These are phyloP conservation scores for Ormosia emarginata DNA, from an alignment of 306 rosid species.

Conservation along the genomic window DNA sequence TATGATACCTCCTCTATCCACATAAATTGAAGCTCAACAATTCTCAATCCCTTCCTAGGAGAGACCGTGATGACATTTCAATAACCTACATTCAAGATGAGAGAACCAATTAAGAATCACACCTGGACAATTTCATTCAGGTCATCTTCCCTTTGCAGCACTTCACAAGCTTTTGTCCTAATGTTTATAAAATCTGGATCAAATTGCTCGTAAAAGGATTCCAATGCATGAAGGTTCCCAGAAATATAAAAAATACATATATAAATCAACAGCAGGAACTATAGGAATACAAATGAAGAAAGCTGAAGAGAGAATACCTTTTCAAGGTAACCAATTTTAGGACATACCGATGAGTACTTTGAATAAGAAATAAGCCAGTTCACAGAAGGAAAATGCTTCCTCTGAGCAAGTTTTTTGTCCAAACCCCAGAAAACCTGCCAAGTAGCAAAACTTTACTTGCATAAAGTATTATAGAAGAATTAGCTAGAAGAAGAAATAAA, in stretches of 20 bases:
- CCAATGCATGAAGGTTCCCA: slow-evolving; percentile 67
- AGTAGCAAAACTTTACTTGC: slow-evolving; percentile 7
- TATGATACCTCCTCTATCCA: background rate
- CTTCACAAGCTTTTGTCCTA: slow-evolving; percentile 98
- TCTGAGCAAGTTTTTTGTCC: slow-evolving; percentile 99
- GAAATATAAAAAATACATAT: background rate
- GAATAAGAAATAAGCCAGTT: slow-evolving; percentile 99
- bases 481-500: too few species aligned
- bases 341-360: slow-evolving; percentile 80
- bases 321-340: slow-evolving; percentile 4
- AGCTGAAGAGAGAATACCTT: background rate
- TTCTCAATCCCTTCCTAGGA: slow-evolving; percentile 21
- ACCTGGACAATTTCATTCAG: slow-evolving; percentile 98
- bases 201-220: slow-evolving; percentile 85
- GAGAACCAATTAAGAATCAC: slow-evolving; percentile 17
- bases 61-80: background rate
- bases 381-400: slow-evolving; percentile 99
- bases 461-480: background rate
- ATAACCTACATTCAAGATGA: slow-evolving; percentile 12
- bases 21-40: slow-evolving; percentile 6
- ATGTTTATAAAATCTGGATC: slow-evolving; percentile 97
- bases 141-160: slow-evolving; percentile 97
- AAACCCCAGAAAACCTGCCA: slow-evolving; percentile 98
- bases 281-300: slow-evolving; percentile 15
- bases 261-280: background rate